Base-by-base conservation (phyloP, 2,329 filamentous ascomycete genomes). In the Alternaria burnsii region DNA sequence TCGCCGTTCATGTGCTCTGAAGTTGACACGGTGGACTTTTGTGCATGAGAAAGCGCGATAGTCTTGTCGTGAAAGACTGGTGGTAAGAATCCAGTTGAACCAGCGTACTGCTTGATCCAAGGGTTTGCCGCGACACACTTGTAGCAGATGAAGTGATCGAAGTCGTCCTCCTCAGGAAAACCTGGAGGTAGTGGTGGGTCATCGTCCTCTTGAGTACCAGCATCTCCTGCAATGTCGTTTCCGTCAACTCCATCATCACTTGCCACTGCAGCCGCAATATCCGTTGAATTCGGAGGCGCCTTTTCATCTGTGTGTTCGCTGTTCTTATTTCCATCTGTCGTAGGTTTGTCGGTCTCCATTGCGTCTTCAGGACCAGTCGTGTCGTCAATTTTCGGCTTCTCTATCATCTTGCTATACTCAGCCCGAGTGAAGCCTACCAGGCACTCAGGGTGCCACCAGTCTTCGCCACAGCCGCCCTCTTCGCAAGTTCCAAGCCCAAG, bases 361-460 rank as follows among this genome's bases (percentile, higher is more conserved):
- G 68, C 64, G 6, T 67, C 68, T 41, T 20, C 9, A 14, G 40
- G 34, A 10, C 44, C 54, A 3, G 65, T 52, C 28, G 58, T 60
- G 43, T 57, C 64, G 40, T 65, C 62, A n/a, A 11, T 36, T 26
- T 68, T 66, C 4, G 61, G 61, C 44, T 73, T 74, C 55, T 79
- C 67, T 22, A 71, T 58, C 60, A 65, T 70, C 46, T 77, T 84
- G 73, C 90, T 88, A 65, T 84, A 88, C 88, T 91, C 94, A 60
- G 88, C 86, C 11, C 92, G 87, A 0, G 90, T 88, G 68, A 96
- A 81, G 6, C 94, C 94, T 50, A 97, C 88, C 8, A 98, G 82
- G 75, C 94, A 98, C 63, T 95, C 93, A 0, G 94, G 93, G 80
- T 98, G 94, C 85, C 93, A 98, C 94, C 94, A 98, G 75, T 98